Evolutionary conservation across 768 basidiomycete genomes (phyloP), one percentile per base, ranked within the genome.

Genomic region (Leccinum longicurvipes): DNA sequence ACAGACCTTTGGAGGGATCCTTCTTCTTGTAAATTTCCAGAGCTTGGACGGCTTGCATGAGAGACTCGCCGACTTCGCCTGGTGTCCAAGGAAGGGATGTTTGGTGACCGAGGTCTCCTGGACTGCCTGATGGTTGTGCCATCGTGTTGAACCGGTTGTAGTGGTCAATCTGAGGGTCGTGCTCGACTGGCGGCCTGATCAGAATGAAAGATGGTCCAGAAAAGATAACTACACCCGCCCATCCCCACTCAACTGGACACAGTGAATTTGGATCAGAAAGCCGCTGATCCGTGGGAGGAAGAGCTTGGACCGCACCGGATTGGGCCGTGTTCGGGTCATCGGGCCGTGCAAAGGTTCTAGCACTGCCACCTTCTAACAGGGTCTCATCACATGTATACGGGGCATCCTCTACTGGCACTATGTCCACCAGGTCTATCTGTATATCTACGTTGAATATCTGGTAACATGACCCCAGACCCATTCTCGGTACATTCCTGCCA

Each of bases 371-470:
- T 36, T 36, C 9, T n/a, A 6, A 10, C 17, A n/a, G n/a, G 10
- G 34, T 36, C n/a, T n/a, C n/a, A n/a, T n/a, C n/a, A n/a, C 79
- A 93, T 51, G 86, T 99, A 48, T 98, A 85, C 70, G 97, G 96
- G 12, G 74, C 84, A 12, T 91, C 93, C 2, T 89, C 91, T 5
- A 68, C 73, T 2, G 90, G 92, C 12, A 76, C 14, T 88, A 97
- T 75, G 76, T 98, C 39, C 95, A 97, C 69, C 92, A 94, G 76
- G 89, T 89, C 28, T 96, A 89, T 72, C 95, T 95, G 1, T 99
- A 99, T 72, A 85, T 95, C 70, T 96, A 83, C 69, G 80, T 96
- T 46, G 88, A 93, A 62, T 99, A 96, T 74, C 70, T 21, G 89
- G 84, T 1, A 79, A 79, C 29, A 70, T 95, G 66, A 79, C 80